Conservation (phyloP, 2,329 filamentous ascomycete genomes). For the Triangularia verruculosa region DNA sequence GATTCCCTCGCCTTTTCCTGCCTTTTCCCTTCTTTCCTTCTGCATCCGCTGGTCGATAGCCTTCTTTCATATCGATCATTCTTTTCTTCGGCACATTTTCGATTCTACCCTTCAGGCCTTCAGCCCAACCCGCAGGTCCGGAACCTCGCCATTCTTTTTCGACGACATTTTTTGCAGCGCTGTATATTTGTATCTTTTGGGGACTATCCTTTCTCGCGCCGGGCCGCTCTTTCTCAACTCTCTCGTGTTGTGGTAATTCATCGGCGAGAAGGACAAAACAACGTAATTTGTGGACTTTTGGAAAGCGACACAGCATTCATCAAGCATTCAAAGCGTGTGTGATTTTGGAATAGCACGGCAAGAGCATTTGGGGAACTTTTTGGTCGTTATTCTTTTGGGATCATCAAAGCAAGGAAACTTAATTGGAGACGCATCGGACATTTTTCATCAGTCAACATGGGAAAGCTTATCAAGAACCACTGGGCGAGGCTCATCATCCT, state of each 20-base stretch:
- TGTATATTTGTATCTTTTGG: conserved; percentile 30
- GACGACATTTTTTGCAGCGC: conserved; percentile 21
- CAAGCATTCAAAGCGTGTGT: conserved; percentile 17
- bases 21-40: conserved; percentile 33
- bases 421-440: conserved; percentile 2
- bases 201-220: conserved; percentile 5
- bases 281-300: conserved; percentile 1
- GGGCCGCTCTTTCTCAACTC: conserved; percentile 18
- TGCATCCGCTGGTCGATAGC: conserved; percentile 47
- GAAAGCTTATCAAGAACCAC: conserved; percentile 98
- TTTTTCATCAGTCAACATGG: conserved; percentile 60
- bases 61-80: conserved; percentile 49
- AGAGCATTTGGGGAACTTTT: conserved; percentile 19
- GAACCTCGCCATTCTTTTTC: conserved; percentile 43
- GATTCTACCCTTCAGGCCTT: conserved; percentile 26
- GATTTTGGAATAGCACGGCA: conserved; percentile 19
- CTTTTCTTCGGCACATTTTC: conserved; percentile 34
- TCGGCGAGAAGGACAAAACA: neutral
- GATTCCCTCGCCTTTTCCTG: conserved; percentile 30
- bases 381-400: neutral
- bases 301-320: conserved; percentile 2
- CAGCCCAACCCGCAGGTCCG: conserved; percentile 47
- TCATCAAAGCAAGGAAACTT: neutral
- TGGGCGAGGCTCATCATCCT: conserved; percentile 93
- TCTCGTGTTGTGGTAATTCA: neutral